phyloP scores from a whole-genome alignment of 345 rosid species.

The Lepidium africanum region DNA sequence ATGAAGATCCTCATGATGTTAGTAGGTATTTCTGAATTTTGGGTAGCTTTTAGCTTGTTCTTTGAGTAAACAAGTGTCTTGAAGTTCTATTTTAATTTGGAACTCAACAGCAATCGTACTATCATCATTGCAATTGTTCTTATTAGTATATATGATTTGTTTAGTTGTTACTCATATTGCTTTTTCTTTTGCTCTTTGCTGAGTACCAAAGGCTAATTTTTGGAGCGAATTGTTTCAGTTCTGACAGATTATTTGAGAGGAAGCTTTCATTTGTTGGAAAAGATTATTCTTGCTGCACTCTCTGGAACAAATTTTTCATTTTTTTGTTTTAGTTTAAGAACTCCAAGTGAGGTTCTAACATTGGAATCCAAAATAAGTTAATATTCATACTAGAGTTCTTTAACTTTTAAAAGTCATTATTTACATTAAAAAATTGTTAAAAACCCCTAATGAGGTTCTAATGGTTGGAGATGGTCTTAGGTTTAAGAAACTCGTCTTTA shows the following conservation, averaged over 20 bases:
- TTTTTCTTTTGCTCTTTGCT: not conserved
- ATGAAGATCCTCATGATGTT: constrained; percentile 63
- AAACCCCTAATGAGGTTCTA: too few relatives aligned
- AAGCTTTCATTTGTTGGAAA: constrained; percentile 77
- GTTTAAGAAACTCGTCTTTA: too few relatives aligned
- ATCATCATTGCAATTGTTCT: not conserved
- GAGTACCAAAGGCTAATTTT: not conserved
- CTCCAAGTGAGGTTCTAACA: too few relatives aligned
- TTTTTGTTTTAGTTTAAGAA: too few relatives aligned
- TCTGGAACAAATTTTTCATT: constrained; percentile 95
- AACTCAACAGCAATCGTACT: not conserved
- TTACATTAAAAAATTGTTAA: too few relatives aligned
- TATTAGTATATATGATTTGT: not conserved
- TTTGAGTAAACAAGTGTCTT: not conserved
- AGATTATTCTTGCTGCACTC: constrained; percentile 56
- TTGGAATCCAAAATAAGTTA: too few relatives aligned
- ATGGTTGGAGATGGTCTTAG: too few relatives aligned
- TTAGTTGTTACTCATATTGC: not conserved
- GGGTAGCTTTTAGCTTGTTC: not conserved
- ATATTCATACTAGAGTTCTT: too few relatives aligned
- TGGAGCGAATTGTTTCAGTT: not conserved
- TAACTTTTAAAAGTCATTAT: too few relatives aligned
- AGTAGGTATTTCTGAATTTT: constrained; percentile 46
- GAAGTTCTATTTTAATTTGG: not conserved
- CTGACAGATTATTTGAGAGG: constrained; percentile 65